These are phyloP conservation scores for Colletotrichum filicis DNA, from an alignment of 2,329 filamentous ascomycete genomes.

Conservation along the genomic window DNA sequence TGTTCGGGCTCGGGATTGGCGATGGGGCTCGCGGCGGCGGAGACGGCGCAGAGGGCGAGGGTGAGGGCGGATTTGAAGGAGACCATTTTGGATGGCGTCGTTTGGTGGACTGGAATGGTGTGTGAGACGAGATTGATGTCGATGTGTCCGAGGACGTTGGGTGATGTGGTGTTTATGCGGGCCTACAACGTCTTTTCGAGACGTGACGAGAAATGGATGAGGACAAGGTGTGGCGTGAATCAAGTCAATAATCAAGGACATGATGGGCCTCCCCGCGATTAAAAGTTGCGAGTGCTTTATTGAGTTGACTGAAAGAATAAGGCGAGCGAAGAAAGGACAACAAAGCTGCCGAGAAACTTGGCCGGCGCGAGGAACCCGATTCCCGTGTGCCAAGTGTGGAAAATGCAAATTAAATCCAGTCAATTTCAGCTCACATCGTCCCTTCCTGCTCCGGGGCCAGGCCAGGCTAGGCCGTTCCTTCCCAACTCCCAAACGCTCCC, in stretches of 20 bases:
- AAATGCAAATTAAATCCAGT: background rate
- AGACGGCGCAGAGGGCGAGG: slow-evolving; percentile 10
- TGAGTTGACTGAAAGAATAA: background rate
- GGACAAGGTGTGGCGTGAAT: background rate
- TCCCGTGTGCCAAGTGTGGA: slow-evolving; percentile 27
- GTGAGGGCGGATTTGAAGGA: slow-evolving; percentile 23
- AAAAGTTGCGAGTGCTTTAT: background rate
- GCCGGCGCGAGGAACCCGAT: slow-evolving; percentile 10
- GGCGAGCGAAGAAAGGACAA: background rate
- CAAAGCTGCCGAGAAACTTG: slow-evolving; percentile 20
- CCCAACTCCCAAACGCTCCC: background rate
- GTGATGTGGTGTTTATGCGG: background rate
- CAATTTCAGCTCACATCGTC: background rate
- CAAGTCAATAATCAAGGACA: background rate
- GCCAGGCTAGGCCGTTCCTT: background rate
- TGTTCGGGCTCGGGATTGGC: background rate
- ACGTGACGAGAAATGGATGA: background rate
- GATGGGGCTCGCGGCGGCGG: slow-evolving; percentile 6
- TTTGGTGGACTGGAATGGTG: background rate
- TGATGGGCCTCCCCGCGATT: slow-evolving; percentile 14
- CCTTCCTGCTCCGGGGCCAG: background rate
- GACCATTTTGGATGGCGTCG: slow-evolving; percentile 20
- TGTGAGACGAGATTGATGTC: background rate
- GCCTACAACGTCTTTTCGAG: background rate
- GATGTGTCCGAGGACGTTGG: background rate